Base-by-base conservation (phyloP, 1,284 basidiomycete genomes). In the Fomitopsis palustris region DNA sequence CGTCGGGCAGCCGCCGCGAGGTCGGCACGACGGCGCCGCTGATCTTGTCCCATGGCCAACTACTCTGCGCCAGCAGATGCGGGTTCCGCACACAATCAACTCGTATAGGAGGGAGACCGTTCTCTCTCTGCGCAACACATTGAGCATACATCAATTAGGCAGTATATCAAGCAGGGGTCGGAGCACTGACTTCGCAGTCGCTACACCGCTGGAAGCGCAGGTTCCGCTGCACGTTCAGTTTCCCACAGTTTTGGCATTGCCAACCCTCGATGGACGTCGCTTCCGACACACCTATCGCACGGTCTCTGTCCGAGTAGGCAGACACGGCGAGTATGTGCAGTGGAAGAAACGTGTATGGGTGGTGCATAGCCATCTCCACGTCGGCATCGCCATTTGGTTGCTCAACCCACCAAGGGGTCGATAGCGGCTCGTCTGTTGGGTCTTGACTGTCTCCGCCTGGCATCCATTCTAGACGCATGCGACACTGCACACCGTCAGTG, bases 131-230 rank as follows among this genome's bases (percentile, higher is more conserved):
- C 23, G 66, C 49, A n/a, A 53, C n/a, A 58, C 65, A 64, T 10
- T 43, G 54, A 62, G 54, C 38, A 39, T 54, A 35, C 37, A 41
- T 52, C 14, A 25, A 52, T 52, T 25, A 52, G 49, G 49, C n/a
- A 21, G 17, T 43, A 37, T 52, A 52, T 52, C 49, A 52, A 51
- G 19, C 33, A 47, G 16, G 37, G 9, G 23, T 4, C 55, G 39
- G 21, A 53, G 29, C 23, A 63, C 67, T 43, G 59, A 78, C 77
- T 60, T 58, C 49, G 58, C 77, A 78, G 1, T 17, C 67, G 53
- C 62, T 63, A 57, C 77, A 78, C 56, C 66, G 67, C 57, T 77
- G 76, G 41, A 70, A 70, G 52, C 77, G 74, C 56, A 78, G 67
- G 33, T 66, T 69, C 5, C 62, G 61, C 59, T 78, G 77, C 8